These are phyloP conservation scores for Pichia kudriavzevii DNA, from an alignment of 1,139 yeast genomes.

Conservation along the genomic window DNA sequence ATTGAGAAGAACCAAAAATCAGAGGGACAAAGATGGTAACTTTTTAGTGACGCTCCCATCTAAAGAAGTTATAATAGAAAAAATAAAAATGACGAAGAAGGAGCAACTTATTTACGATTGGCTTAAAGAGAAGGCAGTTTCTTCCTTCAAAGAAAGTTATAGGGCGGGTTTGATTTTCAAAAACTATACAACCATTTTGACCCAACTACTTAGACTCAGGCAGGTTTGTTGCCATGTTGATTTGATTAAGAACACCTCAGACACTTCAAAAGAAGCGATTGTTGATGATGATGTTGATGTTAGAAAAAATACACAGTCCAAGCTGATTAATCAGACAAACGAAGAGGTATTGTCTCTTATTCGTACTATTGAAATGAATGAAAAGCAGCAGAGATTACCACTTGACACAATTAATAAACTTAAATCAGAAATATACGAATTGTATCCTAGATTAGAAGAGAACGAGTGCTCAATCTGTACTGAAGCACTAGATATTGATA, in stretches of 20 bases:
- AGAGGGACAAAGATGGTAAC: conserved; percentile 68
- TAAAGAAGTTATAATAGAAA: conserved; percentile 64
- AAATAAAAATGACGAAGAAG: conserved; percentile 54
- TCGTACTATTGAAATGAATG: conserved; percentile 21
- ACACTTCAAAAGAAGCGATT: too few relatives aligned
- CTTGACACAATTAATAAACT: conserved; percentile 19
- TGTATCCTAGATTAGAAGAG: conserved; percentile 34
- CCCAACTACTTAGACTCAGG: conserved; percentile 74
- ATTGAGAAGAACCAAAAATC: conserved; percentile 77
- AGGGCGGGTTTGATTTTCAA: conserved; percentile 62
- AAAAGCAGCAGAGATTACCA: conserved; percentile 18
- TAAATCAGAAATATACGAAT: conserved; percentile 30
- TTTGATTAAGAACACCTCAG: conserved; percentile 48
- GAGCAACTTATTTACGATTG: conserved; percentile 65
- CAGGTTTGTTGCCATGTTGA: conserved; percentile 86
- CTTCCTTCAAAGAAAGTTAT: conserved; percentile 56
- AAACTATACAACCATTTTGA: conserved; percentile 70
- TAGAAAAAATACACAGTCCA: too few relatives aligned
- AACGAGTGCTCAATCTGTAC: conserved; percentile 86
- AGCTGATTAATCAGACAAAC: conserved; percentile 8
- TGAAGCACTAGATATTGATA: conserved; percentile 47
- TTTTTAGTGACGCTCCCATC: conserved; percentile 72
- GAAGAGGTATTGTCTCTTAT: conserved; percentile 25
- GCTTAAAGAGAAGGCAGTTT: conserved; percentile 62
- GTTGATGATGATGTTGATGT: too few relatives aligned